Base-by-base conservation (phyloP, 2,329 filamentous ascomycete genomes). In the Lecanicillium sp. region DNA sequence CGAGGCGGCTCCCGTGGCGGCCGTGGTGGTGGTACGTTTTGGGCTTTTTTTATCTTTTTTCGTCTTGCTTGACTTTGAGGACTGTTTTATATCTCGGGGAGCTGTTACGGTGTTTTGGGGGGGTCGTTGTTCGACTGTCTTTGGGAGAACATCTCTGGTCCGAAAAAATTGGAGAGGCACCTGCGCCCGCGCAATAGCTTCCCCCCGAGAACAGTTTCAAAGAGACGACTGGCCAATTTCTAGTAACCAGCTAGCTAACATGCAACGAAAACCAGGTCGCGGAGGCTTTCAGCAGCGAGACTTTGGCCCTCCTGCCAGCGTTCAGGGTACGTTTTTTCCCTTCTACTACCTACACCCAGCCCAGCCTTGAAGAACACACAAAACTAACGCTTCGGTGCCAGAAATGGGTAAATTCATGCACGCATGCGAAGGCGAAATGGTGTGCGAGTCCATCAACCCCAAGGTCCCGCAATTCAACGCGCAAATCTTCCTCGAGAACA, bases 401-500 rank as follows among this genome's bases (percentile, higher is more conserved):
- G 92, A 96, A 69, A 87, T 98, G 84, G 92, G 92, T 64, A 79
- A 78, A 49, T 94, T 97, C 66, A 68, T 96, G 61, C 92, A 98
- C 70, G 81, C 88, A 43, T 90, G 86, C 69, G 92, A 98, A 68
- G 90, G 90, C 62, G 92, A 98, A 67, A 92, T 98, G 76, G 84
- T 98, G 53, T 96, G 90, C 84, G 82, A 88, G 66, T 94, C 86
- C 51, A 83, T 84, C 66, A 97, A 96, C 73, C 72, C 84, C 54
- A 97, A 97, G 70, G 84, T 98, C 48, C 92, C 92, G 46, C 94
- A 94, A 72, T 98, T 98, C 82, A 97, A 96, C 72, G 92, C 92
- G 45, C 88, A 88, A 51, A 94, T 98, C 64, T 98, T 92, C 71
- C 83, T 97, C 56, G 90, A 97, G 76, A 98, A 97, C 74, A 98